Percentiles rank a stretch among this genome's conserved stretches.
Evolutionary conservation across 257 asterid species (phyloP).

Genomic region (Solanum phureja): DNA sequence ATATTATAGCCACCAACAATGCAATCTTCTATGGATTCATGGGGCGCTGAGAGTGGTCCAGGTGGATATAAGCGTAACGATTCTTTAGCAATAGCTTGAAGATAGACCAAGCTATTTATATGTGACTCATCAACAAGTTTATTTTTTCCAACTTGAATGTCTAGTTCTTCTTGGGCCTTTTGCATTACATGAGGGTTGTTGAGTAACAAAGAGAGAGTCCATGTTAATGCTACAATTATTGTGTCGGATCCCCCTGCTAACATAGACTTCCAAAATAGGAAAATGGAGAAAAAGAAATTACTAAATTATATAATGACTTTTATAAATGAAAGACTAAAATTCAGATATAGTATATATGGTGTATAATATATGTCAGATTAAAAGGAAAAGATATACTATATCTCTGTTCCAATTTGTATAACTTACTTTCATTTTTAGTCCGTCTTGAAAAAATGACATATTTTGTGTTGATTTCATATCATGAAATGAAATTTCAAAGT

Average conservation of each 20-base stretch:
- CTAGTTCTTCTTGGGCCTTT: constrained; percentile 29
- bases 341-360: too few relatives aligned
- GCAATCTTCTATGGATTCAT: constrained; percentile 22
- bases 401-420: too few relatives aligned
- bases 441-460: too few relatives aligned
- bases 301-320: neutral
- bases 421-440: too few relatives aligned
- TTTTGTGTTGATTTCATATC: too few relatives aligned
- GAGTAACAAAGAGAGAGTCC: constrained; percentile 27
- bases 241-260: constrained; percentile 25
- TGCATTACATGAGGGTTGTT: constrained; percentile 20
- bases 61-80: constrained; percentile 31
- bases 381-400: neutral
- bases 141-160: constrained; percentile 19
- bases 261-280: neutral
- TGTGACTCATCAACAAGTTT: constrained; percentile 26
- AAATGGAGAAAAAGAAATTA: too few relatives aligned
- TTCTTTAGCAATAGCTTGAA: constrained; percentile 43
- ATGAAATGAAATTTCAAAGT: too few relatives aligned
- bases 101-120: constrained; percentile 16
- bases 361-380: neutral
- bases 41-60: constrained; percentile 1
- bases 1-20: constrained; percentile 28
- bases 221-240: constrained; percentile 10
- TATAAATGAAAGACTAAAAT: neutral